Evolutionary conservation across 495 filamentous ascomycete species (phyloP), one percentile per base, ranked within the genome.

Genomic region (Hypoxylon fragiforme): DNA sequence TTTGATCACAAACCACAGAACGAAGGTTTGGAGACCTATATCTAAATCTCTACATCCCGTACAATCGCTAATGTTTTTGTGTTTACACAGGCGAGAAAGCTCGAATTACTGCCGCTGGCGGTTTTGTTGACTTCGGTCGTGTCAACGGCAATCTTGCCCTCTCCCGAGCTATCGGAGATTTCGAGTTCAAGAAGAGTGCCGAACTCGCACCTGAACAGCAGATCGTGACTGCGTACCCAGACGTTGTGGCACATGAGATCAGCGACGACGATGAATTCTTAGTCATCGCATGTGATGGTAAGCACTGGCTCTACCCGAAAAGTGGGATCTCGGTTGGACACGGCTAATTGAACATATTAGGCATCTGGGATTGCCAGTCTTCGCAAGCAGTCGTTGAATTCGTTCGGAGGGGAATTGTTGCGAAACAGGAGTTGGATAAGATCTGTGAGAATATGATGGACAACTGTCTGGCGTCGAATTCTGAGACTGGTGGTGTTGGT

Each of bases 391-490:
- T 97, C 13, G 81, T 97, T 47, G 94, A 98, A 66, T 98, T 97
- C 66, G 95, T 97, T 57, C 83, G 94, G 64, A 84, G 95, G 58
- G 95, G 94, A 30, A 95, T 98, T 68, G 90, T 90, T 15, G 92
- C 91, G 14, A 94, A 95, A 77, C 94, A 98, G 74, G 86, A 92
- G 22, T 81, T 98, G 14, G 82, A 89, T 40, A 85, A 86, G 64
- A 97, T 98, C 64, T 96, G 91, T 73, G 94, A 98, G 77, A 98
- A 98, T 77, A 95, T 98, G 91, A 98, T 98, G 94, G 92, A 97
- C 77, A 98, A 97, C 74, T 98, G 94, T 69, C 81, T 97, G 46
- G 89, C 94, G 21, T 91, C 91, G 43, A 97, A 94, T 79, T 94
- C 91, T 62, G 95, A 98, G 72, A 97, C 94, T 34, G 94, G 94